Evolutionary conservation across 129 eudicot genomes (phyloP), one percentile per base, ranked within the genome.

Genomic region (Ambrosia trifida): DNA sequence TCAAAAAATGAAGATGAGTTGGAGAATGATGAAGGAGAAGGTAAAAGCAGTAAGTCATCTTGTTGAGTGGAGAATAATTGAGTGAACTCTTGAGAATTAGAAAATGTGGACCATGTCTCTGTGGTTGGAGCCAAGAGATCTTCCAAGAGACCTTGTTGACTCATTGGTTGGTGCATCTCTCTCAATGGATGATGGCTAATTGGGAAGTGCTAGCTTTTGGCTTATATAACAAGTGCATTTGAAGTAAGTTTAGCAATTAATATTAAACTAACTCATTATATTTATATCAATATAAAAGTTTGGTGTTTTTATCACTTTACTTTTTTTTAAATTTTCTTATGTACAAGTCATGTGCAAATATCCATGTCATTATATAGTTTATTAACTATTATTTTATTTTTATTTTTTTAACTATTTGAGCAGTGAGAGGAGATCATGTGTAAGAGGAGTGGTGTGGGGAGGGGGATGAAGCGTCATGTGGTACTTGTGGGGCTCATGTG

Each of bases 81-180:
- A 16, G 59, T 30, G 50, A 75, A 68, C 43, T 75, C 67, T 66
- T 75, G 79, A 73, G 13, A 72, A 79, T 71, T 66, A 11, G 77
- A 51, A 57, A 80, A 66, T 51, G 71, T 60, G 35, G 79, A 72
- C 75, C 79, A 64, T 63, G 71, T 66, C 10, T 76, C 79, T 46
- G 74, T 79, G 35, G 52, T 61, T 75, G 96, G 83, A 81, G 80
- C 77, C 80, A 84, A 40, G 52, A 82, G 74, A 66, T 89, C 88
- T 52, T 82, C 90, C 64, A 86, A 52, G 46, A 84, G 83, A 69
- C 81, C 84, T 51, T 81, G 79, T 59, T 75, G 82, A 57, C 70
- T 64, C 49, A 30, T 78, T 64, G 61, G 72, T 78, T 70, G 78
- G 69, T 80, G 83, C 84, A 82, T 83, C 73, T 81, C 76, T 64